A percentile compares a stretch with the other conserved stretches of the same genome.
Conservation (phyloP, 2,329 filamentous ascomycete genomes). For the Aspergillus brunneoviolaceus region DNA sequence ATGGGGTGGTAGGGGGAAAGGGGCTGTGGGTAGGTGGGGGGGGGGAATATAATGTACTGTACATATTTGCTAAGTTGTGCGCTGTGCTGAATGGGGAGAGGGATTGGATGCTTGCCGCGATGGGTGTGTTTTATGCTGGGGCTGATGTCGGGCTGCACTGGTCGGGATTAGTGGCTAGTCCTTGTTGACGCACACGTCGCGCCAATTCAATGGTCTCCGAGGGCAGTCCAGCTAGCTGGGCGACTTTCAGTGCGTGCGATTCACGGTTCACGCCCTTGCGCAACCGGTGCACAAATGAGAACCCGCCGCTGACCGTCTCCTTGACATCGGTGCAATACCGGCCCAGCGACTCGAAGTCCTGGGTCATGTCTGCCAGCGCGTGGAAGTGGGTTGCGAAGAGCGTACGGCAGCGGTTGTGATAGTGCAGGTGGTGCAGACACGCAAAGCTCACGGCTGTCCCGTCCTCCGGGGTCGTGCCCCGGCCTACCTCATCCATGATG, state of each 20-base stretch:
- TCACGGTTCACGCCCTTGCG: conserved; percentile 77
- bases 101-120: background rate
- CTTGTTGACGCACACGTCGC: conserved; percentile 51
- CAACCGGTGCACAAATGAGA: conserved; percentile 83
- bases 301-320: conserved; percentile 67
- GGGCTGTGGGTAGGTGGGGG: no score
- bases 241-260: conserved; percentile 95
- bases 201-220: conserved; percentile 70
- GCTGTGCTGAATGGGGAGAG: background rate
- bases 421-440: conserved; percentile 77
- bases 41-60: no score
- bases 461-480: conserved; percentile 91
- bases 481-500: conserved; percentile 97
- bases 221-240: conserved; percentile 78
- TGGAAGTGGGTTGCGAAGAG: conserved; percentile 98
- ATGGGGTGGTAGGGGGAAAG: no score
- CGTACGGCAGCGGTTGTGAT: conserved; percentile 72
- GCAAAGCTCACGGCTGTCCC: conserved; percentile 88
- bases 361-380: conserved; percentile 72
- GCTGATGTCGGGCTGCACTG: background rate
- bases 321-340: conserved; percentile 88
- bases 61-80: no score
- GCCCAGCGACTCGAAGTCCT: conserved; percentile 58
- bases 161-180: background rate
- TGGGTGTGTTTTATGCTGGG: background rate